A percentile compares a stretch with the other conserved stretches of the same genome.
These are phyloP conservation scores for Podila epigama DNA, from an alignment of 192 early-diverging fungal genomes.

Conservation along the genomic window DNA sequence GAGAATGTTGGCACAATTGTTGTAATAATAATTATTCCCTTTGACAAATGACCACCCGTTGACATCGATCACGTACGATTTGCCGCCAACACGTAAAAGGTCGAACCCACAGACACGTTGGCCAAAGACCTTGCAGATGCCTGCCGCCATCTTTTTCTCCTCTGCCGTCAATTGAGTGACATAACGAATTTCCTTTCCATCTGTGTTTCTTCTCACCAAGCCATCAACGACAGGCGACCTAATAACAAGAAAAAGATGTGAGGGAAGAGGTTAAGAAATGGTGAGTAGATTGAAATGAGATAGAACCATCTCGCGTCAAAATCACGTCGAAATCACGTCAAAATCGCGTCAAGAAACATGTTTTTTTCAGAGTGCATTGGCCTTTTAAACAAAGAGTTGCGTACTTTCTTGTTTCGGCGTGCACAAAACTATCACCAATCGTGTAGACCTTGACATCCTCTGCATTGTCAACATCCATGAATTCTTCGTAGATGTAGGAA, in stretches of 20 bases:
- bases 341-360: no score
- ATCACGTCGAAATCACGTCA: no score
- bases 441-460: constrained; percentile 99
- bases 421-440: constrained; percentile 85
- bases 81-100: constrained; percentile 80
- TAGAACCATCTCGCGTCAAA: no score
- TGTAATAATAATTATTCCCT: constrained; percentile 93
- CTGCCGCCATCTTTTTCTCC: constrained; percentile 80
- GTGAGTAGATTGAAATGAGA: background rate
- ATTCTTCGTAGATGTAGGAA: constrained; percentile 94
- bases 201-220: constrained; percentile 91
- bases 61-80: constrained; percentile 95
- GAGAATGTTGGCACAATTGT: constrained; percentile 79
- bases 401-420: constrained; percentile 97
- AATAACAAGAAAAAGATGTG: background rate
- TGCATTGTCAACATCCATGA: constrained; percentile 92
- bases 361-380: no score
- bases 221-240: constrained; percentile 96
- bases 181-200: constrained; percentile 98
- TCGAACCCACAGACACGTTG: constrained; percentile 98
- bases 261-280: background rate
- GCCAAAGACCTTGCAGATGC: constrained; percentile 83
- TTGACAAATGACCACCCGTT: constrained; percentile 99
- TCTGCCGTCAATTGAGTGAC: constrained; percentile 78
- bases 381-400: no score